phyloP scores from a whole-genome alignment of 2,329 filamentous ascomycete genomes.

The Diaporthe amygdali region DNA sequence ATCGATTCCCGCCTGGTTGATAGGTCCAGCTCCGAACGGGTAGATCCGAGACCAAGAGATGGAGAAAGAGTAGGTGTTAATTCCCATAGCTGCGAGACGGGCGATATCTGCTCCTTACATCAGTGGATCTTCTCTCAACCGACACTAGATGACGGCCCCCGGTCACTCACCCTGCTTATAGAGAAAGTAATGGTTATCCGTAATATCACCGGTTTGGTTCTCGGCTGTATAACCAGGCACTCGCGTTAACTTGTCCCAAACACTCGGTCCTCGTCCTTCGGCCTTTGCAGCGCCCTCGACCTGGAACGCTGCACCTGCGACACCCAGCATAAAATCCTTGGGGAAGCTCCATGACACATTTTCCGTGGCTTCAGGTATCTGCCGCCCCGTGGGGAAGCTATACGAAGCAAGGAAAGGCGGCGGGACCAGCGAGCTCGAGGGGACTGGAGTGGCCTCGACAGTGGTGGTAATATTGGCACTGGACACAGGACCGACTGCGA shows the following conservation, averaged over 20 bases:
- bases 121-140: not conserved
- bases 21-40: conserved; percentile 17
- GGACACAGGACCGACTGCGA: conserved; percentile 12
- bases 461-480: conserved; percentile 18
- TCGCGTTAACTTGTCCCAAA: conserved; percentile 14
- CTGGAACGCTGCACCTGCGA: conserved; percentile 17
- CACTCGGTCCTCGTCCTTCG: conserved; percentile 16
- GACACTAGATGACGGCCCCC: too few relatives aligned
- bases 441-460: not conserved
- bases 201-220: conserved; percentile 16
- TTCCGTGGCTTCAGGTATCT: not conserved
- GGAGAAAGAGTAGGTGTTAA: conserved; percentile 23
- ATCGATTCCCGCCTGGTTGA: conserved; percentile 21
- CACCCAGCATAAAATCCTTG: conserved; percentile 14
- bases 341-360: conserved; percentile 23
- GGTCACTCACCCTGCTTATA: conserved; percentile 21
- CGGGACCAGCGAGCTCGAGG: conserved; percentile 15
- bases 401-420: conserved; percentile 42
- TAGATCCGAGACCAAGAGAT: conserved; percentile 24
- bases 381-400: conserved; percentile 27
- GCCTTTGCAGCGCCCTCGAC: conserved; percentile 19
- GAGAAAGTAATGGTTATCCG: conserved; percentile 21
- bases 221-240: conserved; percentile 14
- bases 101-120: conserved; percentile 5
- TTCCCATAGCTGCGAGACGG: conserved; percentile 19